These are phyloP conservation scores for Beta corolliflora DNA, from an alignment of 179 eudicot species.

Conservation along the genomic window DNA sequence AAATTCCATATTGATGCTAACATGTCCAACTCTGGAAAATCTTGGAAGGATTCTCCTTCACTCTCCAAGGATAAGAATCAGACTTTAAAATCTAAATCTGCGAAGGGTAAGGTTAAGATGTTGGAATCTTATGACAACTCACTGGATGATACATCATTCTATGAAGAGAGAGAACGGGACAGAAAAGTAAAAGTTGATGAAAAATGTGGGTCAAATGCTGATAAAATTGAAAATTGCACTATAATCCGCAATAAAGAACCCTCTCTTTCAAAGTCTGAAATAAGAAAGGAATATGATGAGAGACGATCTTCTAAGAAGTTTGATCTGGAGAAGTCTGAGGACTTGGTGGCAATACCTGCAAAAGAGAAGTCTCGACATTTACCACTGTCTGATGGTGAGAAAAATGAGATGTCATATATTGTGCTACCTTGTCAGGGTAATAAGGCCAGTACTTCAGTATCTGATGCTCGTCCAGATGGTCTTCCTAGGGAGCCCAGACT, in stretches of 20 bases:
- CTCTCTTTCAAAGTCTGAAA: conserved; percentile 33
- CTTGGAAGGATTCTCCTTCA: conserved; percentile 52
- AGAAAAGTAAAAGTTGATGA: conserved; percentile 49
- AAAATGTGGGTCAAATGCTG: conserved; percentile 35
- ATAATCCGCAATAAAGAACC: conserved; percentile 30
- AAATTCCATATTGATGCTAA: conserved; percentile 30
- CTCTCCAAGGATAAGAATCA: conserved; percentile 50
- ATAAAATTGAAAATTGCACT: conserved; percentile 38
- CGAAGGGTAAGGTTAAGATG: conserved; percentile 47
- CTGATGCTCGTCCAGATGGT: conserved; percentile 42
- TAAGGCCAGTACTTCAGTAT: conserved; percentile 32
- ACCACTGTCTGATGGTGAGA: conserved; percentile 51
- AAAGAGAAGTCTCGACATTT: conserved; percentile 54
- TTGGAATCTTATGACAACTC: conserved; percentile 41
- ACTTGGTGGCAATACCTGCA: conserved; percentile 35
- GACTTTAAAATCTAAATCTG: conserved; percentile 40
- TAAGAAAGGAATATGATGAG: conserved; percentile 34
- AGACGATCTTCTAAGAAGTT: conserved; percentile 47
- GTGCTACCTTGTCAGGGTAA: conserved; percentile 41
- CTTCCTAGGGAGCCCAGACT: conserved; percentile 44
- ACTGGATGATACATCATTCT: conserved; percentile 27
- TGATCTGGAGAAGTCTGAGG: conserved; percentile 42
- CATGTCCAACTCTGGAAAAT: conserved; percentile 38
- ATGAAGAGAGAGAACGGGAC: conserved; percentile 47
- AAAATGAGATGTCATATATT: conserved; percentile 34